phyloP scores from a whole-genome alignment of 2,329 filamentous ascomycete species.

The Aspergillus quadrilineatus region DNA sequence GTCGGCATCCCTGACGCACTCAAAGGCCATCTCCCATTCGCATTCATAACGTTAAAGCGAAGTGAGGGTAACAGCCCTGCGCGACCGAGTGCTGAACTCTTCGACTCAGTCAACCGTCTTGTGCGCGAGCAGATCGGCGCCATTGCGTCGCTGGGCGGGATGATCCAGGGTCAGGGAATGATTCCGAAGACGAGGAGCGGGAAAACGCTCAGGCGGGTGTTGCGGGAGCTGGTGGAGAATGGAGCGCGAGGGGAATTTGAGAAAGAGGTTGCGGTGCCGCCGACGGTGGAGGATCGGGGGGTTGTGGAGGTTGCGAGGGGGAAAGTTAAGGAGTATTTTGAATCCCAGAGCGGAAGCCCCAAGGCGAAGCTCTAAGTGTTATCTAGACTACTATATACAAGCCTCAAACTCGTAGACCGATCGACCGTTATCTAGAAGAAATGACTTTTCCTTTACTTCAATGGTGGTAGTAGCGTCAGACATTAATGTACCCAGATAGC shows the following conservation, averaged over 20 bases:
- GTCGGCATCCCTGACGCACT: slow-evolving; percentile 80
- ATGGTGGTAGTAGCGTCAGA: neutral
- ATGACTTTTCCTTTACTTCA: neutral
- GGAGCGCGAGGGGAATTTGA: slow-evolving; percentile 71
- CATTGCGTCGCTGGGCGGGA: slow-evolving; percentile 80
- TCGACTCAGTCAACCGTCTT: slow-evolving; percentile 47
- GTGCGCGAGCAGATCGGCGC: slow-evolving; percentile 81
- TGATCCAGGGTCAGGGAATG: slow-evolving; percentile 80
- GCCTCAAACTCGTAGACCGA: neutral
- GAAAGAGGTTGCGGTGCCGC: slow-evolving; percentile 70
- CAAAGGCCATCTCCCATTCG: slow-evolving; percentile 90
- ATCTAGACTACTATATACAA: neutral
- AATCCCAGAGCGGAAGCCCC: slow-evolving; percentile 22
- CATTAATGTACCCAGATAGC: slow-evolving; percentile 8
- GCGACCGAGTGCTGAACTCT: slow-evolving; percentile 43
- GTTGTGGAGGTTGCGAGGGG: slow-evolving; percentile 72
- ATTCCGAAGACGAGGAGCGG: slow-evolving; percentile 92
- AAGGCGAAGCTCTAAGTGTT: slow-evolving; percentile 44
- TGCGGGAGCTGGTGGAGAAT: slow-evolving; percentile 82
- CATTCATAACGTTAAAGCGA: slow-evolving; percentile 68
- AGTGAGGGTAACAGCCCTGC: slow-evolving; percentile 45
- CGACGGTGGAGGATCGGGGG: slow-evolving; percentile 77
- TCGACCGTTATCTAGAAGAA: neutral
- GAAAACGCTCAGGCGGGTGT: slow-evolving; percentile 79
- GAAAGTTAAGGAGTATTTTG: slow-evolving; percentile 75